phyloP scores from a whole-genome alignment of 164 flowering plant genomes.

The Chimonanthus praecox region DNA sequence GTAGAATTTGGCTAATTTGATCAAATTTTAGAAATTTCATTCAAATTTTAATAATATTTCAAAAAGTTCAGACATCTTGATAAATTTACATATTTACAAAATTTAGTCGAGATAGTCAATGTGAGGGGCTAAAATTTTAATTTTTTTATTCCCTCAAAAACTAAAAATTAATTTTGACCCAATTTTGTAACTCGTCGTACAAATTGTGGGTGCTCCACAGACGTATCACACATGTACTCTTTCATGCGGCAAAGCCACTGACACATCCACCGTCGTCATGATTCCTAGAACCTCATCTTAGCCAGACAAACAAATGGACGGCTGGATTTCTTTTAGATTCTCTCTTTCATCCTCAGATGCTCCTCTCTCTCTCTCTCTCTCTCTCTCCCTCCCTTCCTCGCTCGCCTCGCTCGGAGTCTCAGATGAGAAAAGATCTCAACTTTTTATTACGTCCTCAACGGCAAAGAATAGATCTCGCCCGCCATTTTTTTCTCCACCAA shows the following conservation, averaged over 20 bases:
- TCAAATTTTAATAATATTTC: too few relatives aligned
- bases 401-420: not conserved
- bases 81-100: too few relatives aligned
- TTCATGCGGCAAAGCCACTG: not conserved
- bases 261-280: not conserved
- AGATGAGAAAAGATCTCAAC: not conserved
- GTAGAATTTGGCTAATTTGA: too few relatives aligned
- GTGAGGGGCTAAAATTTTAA: too few relatives aligned
- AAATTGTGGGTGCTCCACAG: not conserved
- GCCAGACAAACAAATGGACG: not conserved
- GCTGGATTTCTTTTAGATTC: constrained; percentile 1
- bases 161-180: too few relatives aligned
- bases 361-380: not conserved
- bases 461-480: not conserved
- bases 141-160: too few relatives aligned
- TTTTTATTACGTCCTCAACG: not conserved
- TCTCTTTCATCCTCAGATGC: not conserved
- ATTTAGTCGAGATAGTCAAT: too few relatives aligned
- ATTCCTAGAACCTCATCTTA: not conserved
- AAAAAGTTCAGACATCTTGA: too few relatives aligned
- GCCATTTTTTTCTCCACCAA: not conserved
- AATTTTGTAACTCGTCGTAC: too few relatives aligned
- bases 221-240: not conserved
- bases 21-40: too few relatives aligned
- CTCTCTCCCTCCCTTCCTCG: not conserved